A percentile compares a stretch with the other conserved stretches of the same genome.
Conservation (phyloP, 2,329 filamentous ascomycete genomes). For the Fusarium setosum region DNA sequence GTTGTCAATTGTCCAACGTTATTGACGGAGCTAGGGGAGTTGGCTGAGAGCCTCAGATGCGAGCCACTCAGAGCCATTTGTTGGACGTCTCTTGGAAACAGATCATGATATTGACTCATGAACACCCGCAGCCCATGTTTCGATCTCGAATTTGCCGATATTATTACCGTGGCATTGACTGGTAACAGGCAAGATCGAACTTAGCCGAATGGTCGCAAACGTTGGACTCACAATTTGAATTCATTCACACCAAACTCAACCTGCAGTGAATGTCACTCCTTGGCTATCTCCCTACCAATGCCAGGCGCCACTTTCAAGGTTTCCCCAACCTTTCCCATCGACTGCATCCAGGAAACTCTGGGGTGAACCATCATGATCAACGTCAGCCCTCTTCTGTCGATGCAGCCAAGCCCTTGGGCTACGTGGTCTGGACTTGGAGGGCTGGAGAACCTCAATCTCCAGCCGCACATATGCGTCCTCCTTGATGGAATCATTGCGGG, state of each 20-base stretch:
- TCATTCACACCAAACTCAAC: constrained; percentile 22
- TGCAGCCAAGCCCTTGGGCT: constrained; percentile 26
- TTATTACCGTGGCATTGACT: not conserved
- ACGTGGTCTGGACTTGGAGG: constrained; percentile 1
- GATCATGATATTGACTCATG: not conserved
- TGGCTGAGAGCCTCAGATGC: constrained; percentile 6
- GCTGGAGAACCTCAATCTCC: constrained; percentile 17
- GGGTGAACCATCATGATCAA: constrained; percentile 20
- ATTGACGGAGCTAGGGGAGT: not conserved
- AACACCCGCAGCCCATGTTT: constrained; percentile 6
- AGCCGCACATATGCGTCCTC: constrained; percentile 1
- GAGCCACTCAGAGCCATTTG: constrained; percentile 3
- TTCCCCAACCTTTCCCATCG: constrained; percentile 26
- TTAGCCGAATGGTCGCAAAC: constrained; percentile 28
- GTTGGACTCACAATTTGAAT: not conserved
- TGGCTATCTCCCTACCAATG: constrained; percentile 20
- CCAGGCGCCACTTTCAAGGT: constrained; percentile 16
- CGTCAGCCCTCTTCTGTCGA: constrained; percentile 8
- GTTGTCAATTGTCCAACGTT: constrained; percentile 3
- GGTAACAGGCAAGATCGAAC: constrained; percentile 25
- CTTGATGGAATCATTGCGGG: constrained; percentile 23
- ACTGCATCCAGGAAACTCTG: constrained; percentile 27
- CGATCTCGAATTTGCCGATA: constrained; percentile 2
- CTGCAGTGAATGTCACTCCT: not conserved
- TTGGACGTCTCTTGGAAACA: not conserved